Evolutionary conservation across 495 filamentous ascomycete genomes (phyloP), one percentile per base, ranked within the genome.

Genomic region (Annulohypoxylon nitens): DNA sequence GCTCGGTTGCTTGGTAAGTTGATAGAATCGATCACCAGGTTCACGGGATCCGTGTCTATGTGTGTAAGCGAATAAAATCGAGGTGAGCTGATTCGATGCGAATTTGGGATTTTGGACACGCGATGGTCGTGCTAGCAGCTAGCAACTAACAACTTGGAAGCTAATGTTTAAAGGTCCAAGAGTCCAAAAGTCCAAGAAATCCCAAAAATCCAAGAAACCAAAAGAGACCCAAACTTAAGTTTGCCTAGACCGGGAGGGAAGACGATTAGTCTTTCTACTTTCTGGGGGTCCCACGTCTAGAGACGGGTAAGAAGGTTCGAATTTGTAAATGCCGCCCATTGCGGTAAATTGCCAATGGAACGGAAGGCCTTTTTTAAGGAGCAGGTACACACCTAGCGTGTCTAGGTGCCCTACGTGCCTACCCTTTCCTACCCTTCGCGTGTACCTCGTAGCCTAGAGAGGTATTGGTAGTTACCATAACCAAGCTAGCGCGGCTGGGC

Each of bases 291-390:
- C 62, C 64, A 71, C 53, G 67, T 68, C 54, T 70, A 61, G 26
- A 26, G 53, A 75, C 72, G 72, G 67, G 53, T 70, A 67, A 50
- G 48, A 75, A 58, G n/a, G 67, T 64, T 67, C 63, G 67, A 71
- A 75, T 63, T 75, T 71, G 72, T 64, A 75, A 75, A 72, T 69
- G 73, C 69, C 73, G 73, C 69, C 73, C 73, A 75, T 69, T 72
- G 73, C 73, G 73, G 73, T 73, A 71, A 75, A 75, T 75, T 72
- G 64, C 53, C 73, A 69, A 75, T 75, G 73, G 73, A 65, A 58
- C 65, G 69, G 69, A 69, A 65, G 45, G 69, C 64, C 61, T 66
- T 55, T 69, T 72, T 72, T 72, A 65, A 75, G 58, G 62, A 70
- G 30, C 61, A 34, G 58, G 37, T 67, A 47, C 43, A 63, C 60